These are phyloP conservation scores for Wickerhamiella azyma DNA, from an alignment of 805 yeast genomes.

Conservation along the genomic window DNA sequence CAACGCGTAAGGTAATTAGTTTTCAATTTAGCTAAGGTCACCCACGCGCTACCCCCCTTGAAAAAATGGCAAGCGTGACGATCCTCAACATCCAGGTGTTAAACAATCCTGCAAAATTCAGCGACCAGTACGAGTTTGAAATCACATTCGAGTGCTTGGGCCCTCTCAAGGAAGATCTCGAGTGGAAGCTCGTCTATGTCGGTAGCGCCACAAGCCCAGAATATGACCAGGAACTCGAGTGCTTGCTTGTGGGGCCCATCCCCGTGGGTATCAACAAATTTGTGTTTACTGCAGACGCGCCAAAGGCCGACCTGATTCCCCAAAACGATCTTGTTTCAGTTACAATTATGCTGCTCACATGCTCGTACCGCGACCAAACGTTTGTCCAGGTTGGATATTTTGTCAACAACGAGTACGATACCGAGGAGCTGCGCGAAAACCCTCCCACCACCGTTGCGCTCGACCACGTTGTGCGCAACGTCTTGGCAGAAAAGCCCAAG, in stretches of 20 bases:
- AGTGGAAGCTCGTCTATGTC: slow-evolving; percentile 94
- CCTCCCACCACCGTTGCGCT: slow-evolving; percentile 91
- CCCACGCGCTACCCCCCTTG: no score
- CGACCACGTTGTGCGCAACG: slow-evolving; percentile 85
- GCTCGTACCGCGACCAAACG: slow-evolving; percentile 86
- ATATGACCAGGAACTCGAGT: slow-evolving; percentile 93
- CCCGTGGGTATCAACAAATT: slow-evolving; percentile 96
- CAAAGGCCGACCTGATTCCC: slow-evolving; percentile 89
- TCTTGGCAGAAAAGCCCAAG: slow-evolving; percentile 92
- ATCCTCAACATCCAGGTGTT: slow-evolving; percentile 80
- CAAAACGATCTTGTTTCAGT: slow-evolving; percentile 91
- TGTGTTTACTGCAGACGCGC: slow-evolving; percentile 89
- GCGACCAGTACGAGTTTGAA: slow-evolving; percentile 90
- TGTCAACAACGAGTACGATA: slow-evolving; percentile 92
- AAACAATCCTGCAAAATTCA: slow-evolving; percentile 87
- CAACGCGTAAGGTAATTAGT: neutral
- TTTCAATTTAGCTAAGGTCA: neutral
- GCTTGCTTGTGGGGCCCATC: slow-evolving; percentile 94
- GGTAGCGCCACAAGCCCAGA: slow-evolving; percentile 90
- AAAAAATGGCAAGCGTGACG: slow-evolving; percentile 78
- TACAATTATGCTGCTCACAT: slow-evolving; percentile 82
- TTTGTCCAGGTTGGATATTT: slow-evolving; percentile 96
- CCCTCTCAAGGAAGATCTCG: slow-evolving; percentile 80
- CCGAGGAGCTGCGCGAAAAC: slow-evolving; percentile 81
- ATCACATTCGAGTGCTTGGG: slow-evolving; percentile 95